A percentile compares a stretch with the other conserved stretches of the same genome.
Conservation (phyloP, 129 eudicot species). For the Daucus carota region DNA sequence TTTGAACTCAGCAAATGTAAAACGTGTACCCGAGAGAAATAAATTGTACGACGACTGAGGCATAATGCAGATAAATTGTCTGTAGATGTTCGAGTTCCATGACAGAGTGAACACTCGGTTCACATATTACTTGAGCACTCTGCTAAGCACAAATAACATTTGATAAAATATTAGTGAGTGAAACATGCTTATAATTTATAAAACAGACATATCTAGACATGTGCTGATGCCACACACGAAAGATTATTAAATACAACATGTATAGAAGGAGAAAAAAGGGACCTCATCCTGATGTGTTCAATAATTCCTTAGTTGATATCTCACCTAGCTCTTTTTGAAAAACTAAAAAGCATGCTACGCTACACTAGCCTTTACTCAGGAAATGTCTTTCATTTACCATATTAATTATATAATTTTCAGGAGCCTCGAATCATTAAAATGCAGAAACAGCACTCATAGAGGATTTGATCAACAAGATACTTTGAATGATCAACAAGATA, state of each 20-base stretch:
- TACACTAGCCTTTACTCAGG: no score
- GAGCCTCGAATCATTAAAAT: neutral
- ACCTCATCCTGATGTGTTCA: neutral
- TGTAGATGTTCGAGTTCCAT: neutral
- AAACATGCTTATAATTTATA: neutral
- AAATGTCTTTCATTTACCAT: neutral
- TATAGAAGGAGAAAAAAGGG: neutral
- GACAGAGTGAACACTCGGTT: neutral
- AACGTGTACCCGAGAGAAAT: neutral
- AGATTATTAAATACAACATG: neutral
- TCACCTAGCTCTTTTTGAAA: neutral
- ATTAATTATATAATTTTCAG: neutral
- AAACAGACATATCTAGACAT: neutral
- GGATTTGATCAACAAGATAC: neutral
- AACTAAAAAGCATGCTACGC: neutral
- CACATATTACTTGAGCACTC: slow-evolving; percentile 5
- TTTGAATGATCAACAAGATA: neutral
- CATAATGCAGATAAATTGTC: neutral
- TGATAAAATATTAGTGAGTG: neutral
- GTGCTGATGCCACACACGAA: no score
- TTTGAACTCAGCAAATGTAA: neutral
- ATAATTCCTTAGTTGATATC: neutral
- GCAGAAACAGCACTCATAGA: neutral
- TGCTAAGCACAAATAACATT: neutral
- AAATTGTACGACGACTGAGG: neutral